A percentile compares a stretch with the other conserved stretches of the same genome.
phyloP scores from a whole-genome alignment of 2,329 filamentous ascomycete species.

The Fonsecaea erecta region DNA sequence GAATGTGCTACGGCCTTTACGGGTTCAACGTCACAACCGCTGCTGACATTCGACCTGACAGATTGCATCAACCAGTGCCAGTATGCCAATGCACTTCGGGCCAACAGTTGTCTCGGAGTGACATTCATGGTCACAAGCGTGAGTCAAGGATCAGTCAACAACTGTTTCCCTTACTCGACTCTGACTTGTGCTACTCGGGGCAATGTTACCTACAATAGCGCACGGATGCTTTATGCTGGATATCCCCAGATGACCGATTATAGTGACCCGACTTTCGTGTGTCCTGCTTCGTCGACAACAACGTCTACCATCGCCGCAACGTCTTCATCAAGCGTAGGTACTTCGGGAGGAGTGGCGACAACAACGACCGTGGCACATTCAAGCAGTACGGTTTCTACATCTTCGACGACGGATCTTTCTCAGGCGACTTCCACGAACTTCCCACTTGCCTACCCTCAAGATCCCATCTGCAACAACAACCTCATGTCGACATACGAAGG shows the following conservation, averaged over 20 bases:
- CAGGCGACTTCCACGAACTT: conserved; percentile 21
- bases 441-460: conserved; percentile 16
- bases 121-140: conserved; percentile 18
- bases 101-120: conserved; percentile 26
- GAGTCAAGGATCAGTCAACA: conserved; percentile 26
- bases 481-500: conserved; percentile 21
- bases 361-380: background rate
- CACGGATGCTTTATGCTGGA: conserved; percentile 25
- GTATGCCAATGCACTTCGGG: conserved; percentile 20
- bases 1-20: conserved; percentile 29
- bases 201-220: conserved; percentile 23
- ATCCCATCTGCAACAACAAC: conserved; percentile 18
- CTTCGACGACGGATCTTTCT: conserved; percentile 13
- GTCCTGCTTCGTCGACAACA: background rate
- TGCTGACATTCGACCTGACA: conserved; percentile 23
- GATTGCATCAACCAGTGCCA: conserved; percentile 32
- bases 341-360: background rate
- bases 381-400: background rate
- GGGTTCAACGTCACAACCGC: conserved; percentile 7
- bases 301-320: background rate
- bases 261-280: conserved; percentile 21
- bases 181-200: conserved; percentile 26
- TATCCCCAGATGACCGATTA: conserved; percentile 31
- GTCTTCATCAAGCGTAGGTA: background rate
- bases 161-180: conserved; percentile 23